Evolutionary conservation across 176 grass and related monocot species (phyloP).

Genomic region (Lolium multiflorum): DNA sequence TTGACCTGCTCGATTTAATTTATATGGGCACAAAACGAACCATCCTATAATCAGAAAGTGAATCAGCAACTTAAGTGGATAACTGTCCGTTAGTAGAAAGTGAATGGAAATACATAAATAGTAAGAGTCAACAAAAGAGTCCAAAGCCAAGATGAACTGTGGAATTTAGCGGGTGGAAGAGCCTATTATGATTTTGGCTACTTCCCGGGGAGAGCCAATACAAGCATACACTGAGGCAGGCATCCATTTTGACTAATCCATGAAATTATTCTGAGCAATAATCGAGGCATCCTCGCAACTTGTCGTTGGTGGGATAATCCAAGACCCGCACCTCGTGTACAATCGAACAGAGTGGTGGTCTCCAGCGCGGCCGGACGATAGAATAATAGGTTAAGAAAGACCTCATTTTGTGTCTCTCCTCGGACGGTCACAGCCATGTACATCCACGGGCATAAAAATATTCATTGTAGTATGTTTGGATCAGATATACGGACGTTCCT

Average conservation of each 20-base stretch:
- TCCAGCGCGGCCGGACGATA: background rate
- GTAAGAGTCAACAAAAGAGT: background rate
- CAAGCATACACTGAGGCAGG: too few relatives aligned
- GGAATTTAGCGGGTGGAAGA: background rate
- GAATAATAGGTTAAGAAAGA: slow-evolving; percentile 9
- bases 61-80: background rate
- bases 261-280: background rate
- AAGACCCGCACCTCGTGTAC: slow-evolving; percentile 7
- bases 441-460: too few relatives aligned
- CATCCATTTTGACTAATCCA: background rate
- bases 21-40: background rate
- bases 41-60: background rate
- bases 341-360: background rate
- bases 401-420: background rate
- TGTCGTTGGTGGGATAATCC: background rate
- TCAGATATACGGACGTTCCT: too few relatives aligned
- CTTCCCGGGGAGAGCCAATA: background rate
- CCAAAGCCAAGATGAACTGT: background rate
- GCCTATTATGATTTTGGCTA: slow-evolving; percentile 9
- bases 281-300: background rate
- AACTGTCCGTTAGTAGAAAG: background rate
- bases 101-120: background rate
- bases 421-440: too few relatives aligned
- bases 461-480: too few relatives aligned
- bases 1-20: background rate